These are phyloP conservation scores for carrot (Daucus carota) DNA, from an alignment of 129 eudicot genomes.

Conservation along the genomic window DH1_v3.0 NC_030386.2:32807001-32807500, in stretches of 20 bases:
- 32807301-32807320: background rate
- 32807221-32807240: background rate
- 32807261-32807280: background rate
- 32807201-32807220: slow-evolving; percentile 1
- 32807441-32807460: too few species aligned
- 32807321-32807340: background rate
- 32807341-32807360: background rate
- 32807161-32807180: background rate
- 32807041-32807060: too few species aligned
- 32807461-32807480: too few species aligned
- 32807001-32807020: too few species aligned
- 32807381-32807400: background rate
- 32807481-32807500: too few species aligned
- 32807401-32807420: too few species aligned
- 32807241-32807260: background rate
- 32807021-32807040: too few species aligned
- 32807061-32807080: background rate
- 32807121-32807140: slow-evolving; percentile 3
- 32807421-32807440: too few species aligned
- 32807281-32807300: background rate
- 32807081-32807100: background rate
- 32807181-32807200: background rate
- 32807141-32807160: background rate
- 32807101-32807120: slow-evolving; percentile 3
- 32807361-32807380: background rate